phyloP scores from a whole-genome alignment of 2,329 filamentous ascomycete genomes.

The Colletotrichum zoysiae region DNA sequence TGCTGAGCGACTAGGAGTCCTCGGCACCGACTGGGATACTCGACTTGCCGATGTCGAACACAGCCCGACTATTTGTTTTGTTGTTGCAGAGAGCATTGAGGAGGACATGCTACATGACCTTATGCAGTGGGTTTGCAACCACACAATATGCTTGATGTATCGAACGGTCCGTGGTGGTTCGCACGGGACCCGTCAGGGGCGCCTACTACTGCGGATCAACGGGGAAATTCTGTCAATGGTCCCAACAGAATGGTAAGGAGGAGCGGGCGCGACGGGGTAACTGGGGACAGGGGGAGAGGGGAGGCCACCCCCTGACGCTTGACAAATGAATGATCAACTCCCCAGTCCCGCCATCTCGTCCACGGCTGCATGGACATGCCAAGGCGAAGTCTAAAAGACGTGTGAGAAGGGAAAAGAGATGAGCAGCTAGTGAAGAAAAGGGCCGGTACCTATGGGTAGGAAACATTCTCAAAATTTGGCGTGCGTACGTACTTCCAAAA shows the following conservation, averaged over 20 bases:
- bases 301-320: neutral
- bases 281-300: constrained; percentile 9
- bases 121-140: neutral
- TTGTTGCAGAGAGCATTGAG: neutral
- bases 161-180: constrained; percentile 2
- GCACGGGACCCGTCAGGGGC: neutral
- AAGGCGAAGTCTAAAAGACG: neutral
- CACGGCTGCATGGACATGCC: neutral
- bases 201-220: neutral
- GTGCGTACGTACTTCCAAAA: neutral
- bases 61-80: neutral
- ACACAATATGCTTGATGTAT: neutral
- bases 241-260: constrained; percentile 35
- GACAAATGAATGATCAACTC: neutral
- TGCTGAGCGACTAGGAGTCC: constrained; percentile 12
- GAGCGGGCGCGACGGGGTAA: constrained; percentile 23
- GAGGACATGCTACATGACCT: neutral
- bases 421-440: neutral
- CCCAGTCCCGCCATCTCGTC: neutral
- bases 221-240: neutral
- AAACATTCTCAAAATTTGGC: neutral
- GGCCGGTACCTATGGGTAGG: neutral
- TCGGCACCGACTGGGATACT: neutral
- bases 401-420: neutral
- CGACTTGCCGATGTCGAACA: neutral